These are phyloP conservation scores for Oryza rufipogon DNA, from an alignment of 176 grass and related monocot species.

Conservation along the genomic window DNA sequence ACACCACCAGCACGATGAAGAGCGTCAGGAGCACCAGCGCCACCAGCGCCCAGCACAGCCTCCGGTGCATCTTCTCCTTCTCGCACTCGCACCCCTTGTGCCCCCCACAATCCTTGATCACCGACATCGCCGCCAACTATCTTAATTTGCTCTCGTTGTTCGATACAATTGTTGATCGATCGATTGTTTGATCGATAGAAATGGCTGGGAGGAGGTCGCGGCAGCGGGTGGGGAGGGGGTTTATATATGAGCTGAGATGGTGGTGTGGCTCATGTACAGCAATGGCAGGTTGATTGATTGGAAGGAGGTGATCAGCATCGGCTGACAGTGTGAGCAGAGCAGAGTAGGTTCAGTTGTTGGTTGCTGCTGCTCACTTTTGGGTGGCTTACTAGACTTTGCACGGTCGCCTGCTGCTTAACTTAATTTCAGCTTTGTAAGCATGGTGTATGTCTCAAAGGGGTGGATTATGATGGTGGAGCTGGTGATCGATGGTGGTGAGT, in stretches of 20 bases:
- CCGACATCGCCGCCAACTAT: constrained; percentile 36
- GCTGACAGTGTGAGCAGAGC: constrained; percentile 14
- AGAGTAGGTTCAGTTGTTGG: background rate
- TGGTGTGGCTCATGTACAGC: background rate
- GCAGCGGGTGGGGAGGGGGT: background rate
- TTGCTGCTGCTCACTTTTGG: background rate
- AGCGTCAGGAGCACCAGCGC: constrained; percentile 1
- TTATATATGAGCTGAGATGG: constrained; percentile 22
- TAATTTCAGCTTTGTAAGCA: background rate
- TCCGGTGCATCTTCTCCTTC: background rate
- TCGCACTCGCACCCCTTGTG: constrained; percentile 52
- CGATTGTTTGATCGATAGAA: too few species aligned
- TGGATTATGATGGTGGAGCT: constrained; percentile 17
- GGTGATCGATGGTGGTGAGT: background rate
- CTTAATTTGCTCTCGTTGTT: too few species aligned
- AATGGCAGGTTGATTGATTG: constrained; percentile 26
- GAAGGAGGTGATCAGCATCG: constrained; percentile 38
- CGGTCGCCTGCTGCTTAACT: background rate
- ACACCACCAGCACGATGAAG: constrained; percentile 51
- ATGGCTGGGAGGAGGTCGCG: background rate
- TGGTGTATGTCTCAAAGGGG: background rate
- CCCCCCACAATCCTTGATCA: constrained; percentile 55
- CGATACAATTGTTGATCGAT: too few species aligned
- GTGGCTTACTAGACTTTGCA: background rate
- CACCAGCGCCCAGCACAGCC: background rate